These are phyloP conservation scores for Hemileccinum impolitum DNA, from an alignment of 768 basidiomycete genomes.

Conservation along the genomic window DNA sequence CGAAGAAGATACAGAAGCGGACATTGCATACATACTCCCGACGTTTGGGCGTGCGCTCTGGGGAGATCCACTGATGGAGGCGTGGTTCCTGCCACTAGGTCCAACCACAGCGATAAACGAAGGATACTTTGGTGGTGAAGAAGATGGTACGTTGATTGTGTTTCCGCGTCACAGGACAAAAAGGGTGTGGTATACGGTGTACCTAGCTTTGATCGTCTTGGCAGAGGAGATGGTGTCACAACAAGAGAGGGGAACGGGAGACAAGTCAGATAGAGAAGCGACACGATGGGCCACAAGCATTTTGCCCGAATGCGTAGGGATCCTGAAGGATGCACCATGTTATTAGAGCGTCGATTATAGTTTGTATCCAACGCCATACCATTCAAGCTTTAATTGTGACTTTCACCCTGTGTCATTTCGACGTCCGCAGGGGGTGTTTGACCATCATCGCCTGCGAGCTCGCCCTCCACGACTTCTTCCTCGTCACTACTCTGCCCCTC, in stretches of 20 bases:
- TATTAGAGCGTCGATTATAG: constrained; percentile 16
- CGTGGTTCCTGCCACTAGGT: constrained; percentile 50
- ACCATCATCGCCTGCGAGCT: constrained; percentile 30
- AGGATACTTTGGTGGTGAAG: constrained; percentile 50
- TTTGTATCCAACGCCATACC: not conserved
- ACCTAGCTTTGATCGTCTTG: constrained; percentile 53
- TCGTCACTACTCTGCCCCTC: constrained; percentile 37
- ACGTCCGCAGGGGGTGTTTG: constrained; percentile 27
- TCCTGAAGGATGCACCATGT: constrained; percentile 42
- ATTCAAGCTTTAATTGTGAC: not conserved
- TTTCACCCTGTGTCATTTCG: constrained; percentile 16
- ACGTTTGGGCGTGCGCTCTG: constrained; percentile 56
- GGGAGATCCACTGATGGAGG: constrained; percentile 75
- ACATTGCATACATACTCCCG: constrained; percentile 36
- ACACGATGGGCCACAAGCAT: constrained; percentile 40
- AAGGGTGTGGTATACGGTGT: constrained; percentile 72
- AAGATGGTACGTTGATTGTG: constrained; percentile 47
- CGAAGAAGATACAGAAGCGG: constrained; percentile 20
- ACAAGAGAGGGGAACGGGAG: constrained; percentile 19
- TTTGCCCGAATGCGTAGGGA: constrained; percentile 38
- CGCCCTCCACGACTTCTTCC: constrained; percentile 31
- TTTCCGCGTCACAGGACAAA: constrained; percentile 73
- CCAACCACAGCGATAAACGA: constrained; percentile 52
- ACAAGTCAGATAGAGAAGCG: constrained; percentile 20
- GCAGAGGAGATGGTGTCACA: constrained; percentile 35